These are phyloP conservation scores for Phenoliferia sp. DNA, from an alignment of 1,284 basidiomycete genomes.

Conservation along the genomic window DNA sequence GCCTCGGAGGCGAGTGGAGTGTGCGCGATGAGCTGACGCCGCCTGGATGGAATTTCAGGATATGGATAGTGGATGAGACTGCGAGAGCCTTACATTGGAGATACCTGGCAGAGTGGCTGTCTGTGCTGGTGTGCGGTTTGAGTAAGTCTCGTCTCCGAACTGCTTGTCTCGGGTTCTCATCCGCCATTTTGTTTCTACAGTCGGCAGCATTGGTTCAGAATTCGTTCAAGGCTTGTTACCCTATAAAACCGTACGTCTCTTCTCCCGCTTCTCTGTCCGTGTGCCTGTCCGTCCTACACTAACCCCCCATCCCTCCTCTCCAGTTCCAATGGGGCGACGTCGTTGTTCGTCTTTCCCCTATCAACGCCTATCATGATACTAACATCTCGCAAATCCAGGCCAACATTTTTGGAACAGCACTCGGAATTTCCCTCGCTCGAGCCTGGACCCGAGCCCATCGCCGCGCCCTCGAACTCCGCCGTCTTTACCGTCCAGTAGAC, in stretches of 20 bases:
- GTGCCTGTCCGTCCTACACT: neutral
- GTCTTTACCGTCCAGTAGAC: constrained; percentile 42
- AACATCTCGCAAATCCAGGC: constrained; percentile 27
- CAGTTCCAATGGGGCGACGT: constrained; percentile 44
- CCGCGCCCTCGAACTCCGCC: constrained; percentile 37
- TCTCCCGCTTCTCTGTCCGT: neutral
- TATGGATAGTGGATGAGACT: constrained; percentile 79
- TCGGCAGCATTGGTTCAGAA: constrained; percentile 42
- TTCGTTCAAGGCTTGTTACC: constrained; percentile 43
- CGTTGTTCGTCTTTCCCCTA: constrained; percentile 24
- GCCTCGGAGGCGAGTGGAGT: neutral
- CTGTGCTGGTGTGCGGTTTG: constrained; percentile 58
- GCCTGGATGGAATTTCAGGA: constrained; percentile 43
- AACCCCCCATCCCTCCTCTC: constrained; percentile 36
- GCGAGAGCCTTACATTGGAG: constrained; percentile 76
- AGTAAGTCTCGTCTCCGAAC: neutral
- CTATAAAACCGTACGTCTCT: constrained; percentile 36
- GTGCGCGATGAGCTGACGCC: neutral
- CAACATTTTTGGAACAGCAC: constrained; percentile 41
- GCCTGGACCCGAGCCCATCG: constrained; percentile 35
- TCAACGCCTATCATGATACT: neutral
- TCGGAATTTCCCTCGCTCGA: constrained; percentile 42
- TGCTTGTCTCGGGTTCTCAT: neutral
- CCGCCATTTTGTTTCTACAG: neutral
- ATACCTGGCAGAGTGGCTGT: constrained; percentile 64